Evolutionary conservation across 345 rosid genomes (phyloP), one percentile per base, ranked within the genome.

Genomic region (Citropsis articulata): DNA sequence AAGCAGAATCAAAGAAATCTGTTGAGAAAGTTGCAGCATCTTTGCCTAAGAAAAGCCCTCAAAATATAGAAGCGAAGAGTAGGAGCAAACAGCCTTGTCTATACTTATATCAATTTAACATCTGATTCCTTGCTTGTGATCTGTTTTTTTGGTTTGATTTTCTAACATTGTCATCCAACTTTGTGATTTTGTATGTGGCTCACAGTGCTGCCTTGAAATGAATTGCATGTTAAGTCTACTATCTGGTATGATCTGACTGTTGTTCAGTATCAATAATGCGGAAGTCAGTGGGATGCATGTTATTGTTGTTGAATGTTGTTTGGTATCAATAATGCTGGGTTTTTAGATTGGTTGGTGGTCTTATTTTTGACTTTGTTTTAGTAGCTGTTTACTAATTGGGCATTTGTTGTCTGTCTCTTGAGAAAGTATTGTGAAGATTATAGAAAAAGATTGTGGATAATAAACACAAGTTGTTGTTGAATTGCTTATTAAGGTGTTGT

Each of bases 61-160:
- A 80, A 77, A 88, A 92, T 86, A 78, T 73, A 60, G 94, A 87
- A 78, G 75, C 73, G 9, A 91, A 86, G 81, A 87, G 97, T 95
- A 90, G 68, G 89, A 67, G 67, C 56, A 38, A 25, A 68, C 60
- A 36, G 63, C 65, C 71, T 22, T 73, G 30, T 63, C 21, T n/a
- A 22, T 33, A 31, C 9, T 69, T 75, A 2, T 56, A 33, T 55
- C n/a, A 62, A 38, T 33, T 65, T 40, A 68, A 50, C 36, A 77
- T 76, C 36, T 62, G 27, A 35, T 61, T 59, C 28, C 28, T 66
- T 27, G 57, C 74, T 21, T 35, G 16, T 18, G 24, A 35, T 65
- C 13, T 19, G 36, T 56, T 64, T 59, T 71, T 61, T n/a, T 64
- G 7, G 64, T 36, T 61, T 61, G 35, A 30, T 30, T 80, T 27